Conservation (phyloP, 345 rosid genomes). For the Gossypium anomalum region DNA sequence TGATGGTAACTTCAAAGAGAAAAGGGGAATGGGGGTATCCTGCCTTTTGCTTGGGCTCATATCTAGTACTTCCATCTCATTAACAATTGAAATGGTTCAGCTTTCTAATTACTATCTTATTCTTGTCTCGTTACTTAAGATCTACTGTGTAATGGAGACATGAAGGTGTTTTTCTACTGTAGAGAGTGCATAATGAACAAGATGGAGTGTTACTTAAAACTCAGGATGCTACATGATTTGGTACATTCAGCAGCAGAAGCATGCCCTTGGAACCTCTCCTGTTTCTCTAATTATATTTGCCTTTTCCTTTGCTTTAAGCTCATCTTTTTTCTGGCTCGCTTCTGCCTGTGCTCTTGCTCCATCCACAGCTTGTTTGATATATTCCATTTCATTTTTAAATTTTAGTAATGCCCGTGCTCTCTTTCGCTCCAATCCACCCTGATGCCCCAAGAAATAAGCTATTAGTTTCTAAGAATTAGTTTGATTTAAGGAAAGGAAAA, state of each 20-base stretch:
- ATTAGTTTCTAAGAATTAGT: slow-evolving; percentile 12
- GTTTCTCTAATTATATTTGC: slow-evolving; percentile 55
- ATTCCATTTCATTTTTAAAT: slow-evolving; percentile 36
- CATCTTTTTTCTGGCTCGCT: slow-evolving; percentile 47
- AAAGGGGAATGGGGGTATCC: background rate
- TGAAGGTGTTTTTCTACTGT: background rate
- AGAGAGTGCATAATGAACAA: background rate
- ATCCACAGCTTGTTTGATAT: slow-evolving; percentile 38
- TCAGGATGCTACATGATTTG: background rate
- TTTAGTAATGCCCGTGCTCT: slow-evolving; percentile 40
- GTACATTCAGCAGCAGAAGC: slow-evolving; percentile 48
- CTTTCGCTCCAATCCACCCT: slow-evolving; percentile 39
- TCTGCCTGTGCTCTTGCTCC: slow-evolving; percentile 55
- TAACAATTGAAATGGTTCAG: background rate
- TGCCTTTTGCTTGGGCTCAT: background rate
- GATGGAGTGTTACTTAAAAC: background rate
- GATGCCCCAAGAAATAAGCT: slow-evolving; percentile 22
- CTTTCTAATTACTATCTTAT: background rate
- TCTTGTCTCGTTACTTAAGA: background rate
- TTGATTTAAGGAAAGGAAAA: background rate
- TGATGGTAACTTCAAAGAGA: slow-evolving; percentile 2
- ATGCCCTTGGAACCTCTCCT: slow-evolving; percentile 43
- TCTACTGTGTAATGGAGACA: background rate
- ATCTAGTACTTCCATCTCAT: slow-evolving; percentile 2
- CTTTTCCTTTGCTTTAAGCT: slow-evolving; percentile 54